Conservation (phyloP, 73 alveolate genomes). For the Tetrahymena thermophila region DNA sequence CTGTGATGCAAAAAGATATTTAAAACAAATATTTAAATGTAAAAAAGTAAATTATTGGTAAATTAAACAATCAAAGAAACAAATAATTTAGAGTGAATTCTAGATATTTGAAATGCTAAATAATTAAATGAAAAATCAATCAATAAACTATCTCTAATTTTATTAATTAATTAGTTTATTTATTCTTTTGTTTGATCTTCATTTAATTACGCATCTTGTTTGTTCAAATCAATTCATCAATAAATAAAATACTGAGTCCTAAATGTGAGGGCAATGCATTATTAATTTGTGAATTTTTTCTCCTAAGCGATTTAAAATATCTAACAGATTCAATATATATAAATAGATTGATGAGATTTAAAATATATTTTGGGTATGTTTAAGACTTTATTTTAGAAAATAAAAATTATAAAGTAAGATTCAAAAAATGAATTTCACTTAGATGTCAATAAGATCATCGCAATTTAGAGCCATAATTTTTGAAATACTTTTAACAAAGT, state of each 20-base stretch:
- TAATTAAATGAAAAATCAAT: too few relatives aligned
- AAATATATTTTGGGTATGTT: background rate
- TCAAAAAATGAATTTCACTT: background rate
- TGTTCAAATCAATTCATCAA: background rate
- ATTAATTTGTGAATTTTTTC: background rate
- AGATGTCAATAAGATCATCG: too few relatives aligned
- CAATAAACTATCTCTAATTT: background rate
- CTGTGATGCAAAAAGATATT: background rate
- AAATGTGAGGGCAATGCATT: background rate
- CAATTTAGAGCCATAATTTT: too few relatives aligned
- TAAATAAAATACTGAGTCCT: background rate
- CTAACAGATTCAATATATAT: background rate
- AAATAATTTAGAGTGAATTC: background rate
- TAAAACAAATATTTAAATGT: background rate
- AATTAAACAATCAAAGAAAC: too few relatives aligned
- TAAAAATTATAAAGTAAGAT: background rate
- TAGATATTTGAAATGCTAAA: too few relatives aligned
- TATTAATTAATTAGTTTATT: too few relatives aligned
- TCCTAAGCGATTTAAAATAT: background rate
- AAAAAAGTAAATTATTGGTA: background rate
- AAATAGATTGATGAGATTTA: background rate
- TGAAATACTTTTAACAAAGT: background rate
- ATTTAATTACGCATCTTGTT: background rate
- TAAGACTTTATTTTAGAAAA: background rate
- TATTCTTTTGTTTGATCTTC: too few relatives aligned